Conservation (phyloP, 2,329 filamentous ascomycete genomes). For the Incumbomyces lentus region DNA sequence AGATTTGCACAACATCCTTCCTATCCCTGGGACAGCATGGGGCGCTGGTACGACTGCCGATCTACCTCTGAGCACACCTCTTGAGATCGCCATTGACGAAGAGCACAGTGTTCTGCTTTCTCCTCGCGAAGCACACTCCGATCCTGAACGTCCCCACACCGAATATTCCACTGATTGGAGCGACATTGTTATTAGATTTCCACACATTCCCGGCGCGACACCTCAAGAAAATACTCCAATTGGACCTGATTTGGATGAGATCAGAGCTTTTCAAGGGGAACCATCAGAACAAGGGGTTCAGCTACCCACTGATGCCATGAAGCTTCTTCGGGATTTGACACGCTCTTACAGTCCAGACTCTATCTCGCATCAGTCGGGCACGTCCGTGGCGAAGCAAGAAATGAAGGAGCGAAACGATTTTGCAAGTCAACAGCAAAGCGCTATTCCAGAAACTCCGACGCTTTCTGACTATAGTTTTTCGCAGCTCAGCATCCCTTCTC, state of each 20-base stretch:
- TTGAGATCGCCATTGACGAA: conserved; percentile 28
- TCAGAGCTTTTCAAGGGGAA: conserved; percentile 8
- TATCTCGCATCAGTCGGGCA: conserved; percentile 28
- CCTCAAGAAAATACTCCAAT: conserved; percentile 19
- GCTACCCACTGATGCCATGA: conserved; percentile 70
- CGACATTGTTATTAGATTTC: conserved; percentile 31
- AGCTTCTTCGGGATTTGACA: conserved; percentile 66
- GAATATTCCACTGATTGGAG: conserved; percentile 46
- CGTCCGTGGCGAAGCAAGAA: conserved; percentile 30
- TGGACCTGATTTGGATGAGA: conserved; percentile 12
- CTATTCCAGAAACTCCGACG: conserved; percentile 37
- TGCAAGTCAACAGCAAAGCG: conserved; percentile 37
- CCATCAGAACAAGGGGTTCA: conserved; percentile 47
- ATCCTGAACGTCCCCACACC: conserved; percentile 2
- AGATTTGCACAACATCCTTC: conserved; percentile 42
- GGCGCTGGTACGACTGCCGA: conserved; percentile 6
- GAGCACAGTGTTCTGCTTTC: conserved; percentile 20
- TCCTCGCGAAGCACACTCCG: conserved; percentile 14
- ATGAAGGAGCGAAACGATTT: conserved; percentile 51
- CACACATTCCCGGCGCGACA: conserved; percentile 26
- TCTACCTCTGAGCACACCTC: conserved; percentile 6
- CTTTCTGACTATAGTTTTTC: conserved; percentile 62
- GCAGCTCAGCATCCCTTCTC: conserved; percentile 78
- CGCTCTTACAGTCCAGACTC: conserved; percentile 36
- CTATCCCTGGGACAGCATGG: conserved; percentile 12